Percentiles rank a stretch among this genome's conserved stretches.
Conservation (phyloP, 208 protist species). For the Leishmania tropica region DNA sequence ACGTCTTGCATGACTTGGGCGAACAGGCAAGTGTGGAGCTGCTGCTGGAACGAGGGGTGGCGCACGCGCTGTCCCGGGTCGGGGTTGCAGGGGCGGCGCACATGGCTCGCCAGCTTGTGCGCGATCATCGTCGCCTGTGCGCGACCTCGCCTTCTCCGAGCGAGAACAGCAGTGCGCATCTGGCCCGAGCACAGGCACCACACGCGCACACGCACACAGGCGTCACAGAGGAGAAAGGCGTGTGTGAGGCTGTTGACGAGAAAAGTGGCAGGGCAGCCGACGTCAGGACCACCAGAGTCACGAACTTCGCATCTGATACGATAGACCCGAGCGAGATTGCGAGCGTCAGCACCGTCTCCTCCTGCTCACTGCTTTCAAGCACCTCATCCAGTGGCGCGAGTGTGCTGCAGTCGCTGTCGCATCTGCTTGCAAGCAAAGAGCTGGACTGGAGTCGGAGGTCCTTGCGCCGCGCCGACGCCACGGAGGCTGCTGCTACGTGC, state of each 20-base stretch:
- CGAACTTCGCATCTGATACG: slow-evolving; percentile 18
- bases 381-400: slow-evolving; percentile 1
- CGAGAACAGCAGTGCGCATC: slow-evolving; percentile 4
- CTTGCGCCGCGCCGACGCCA: slow-evolving; percentile 29
- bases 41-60: slow-evolving; percentile 50
- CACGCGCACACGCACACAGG: neutral
- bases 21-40: slow-evolving; percentile 24
- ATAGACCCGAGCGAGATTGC: slow-evolving; percentile 15
- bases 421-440: slow-evolving; percentile 17
- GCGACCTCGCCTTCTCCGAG: slow-evolving; percentile 13
- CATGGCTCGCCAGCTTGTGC: slow-evolving; percentile 51
- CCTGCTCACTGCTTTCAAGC: slow-evolving; percentile 18
- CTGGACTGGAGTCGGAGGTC: slow-evolving; percentile 32
- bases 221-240: neutral
- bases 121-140: slow-evolving; percentile 29
- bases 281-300: slow-evolving; percentile 9
- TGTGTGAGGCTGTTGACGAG: neutral
- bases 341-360: slow-evolving; percentile 25
- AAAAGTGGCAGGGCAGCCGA: neutral
- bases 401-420: slow-evolving; percentile 23
- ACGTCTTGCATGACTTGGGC: slow-evolving; percentile 42
- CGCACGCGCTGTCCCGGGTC: slow-evolving; percentile 40
- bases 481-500: slow-evolving; percentile 13
- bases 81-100: slow-evolving; percentile 48
- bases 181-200: neutral